Evolutionary conservation across 2,329 filamentous ascomycete genomes (phyloP), one percentile per base, ranked within the genome.

Genomic region (Apiospora sp.): DNA sequence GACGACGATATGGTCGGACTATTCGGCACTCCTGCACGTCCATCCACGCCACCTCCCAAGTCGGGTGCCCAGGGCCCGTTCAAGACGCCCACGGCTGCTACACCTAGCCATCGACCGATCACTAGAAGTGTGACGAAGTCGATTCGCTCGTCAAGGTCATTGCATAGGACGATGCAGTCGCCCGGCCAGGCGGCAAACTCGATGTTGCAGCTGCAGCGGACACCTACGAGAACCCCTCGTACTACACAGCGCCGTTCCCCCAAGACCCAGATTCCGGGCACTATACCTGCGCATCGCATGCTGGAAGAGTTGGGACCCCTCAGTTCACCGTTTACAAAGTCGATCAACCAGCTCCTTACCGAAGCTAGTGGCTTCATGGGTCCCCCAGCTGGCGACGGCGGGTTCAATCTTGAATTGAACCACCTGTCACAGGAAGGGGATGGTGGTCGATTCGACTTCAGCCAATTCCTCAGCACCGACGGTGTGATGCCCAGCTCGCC

Each of bases 1-100:
- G 22, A 14, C 19, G 79, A 83, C 69, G 84, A 85, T 24, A 79
- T 84, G 74, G 81, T 81, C 68, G 88, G 91, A 73, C 86, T 96
- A 5, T 95, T 96, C 77, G 91, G 92, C 72, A 92, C 84, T 78
- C 88, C 82, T 74, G 84, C 83, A 71, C 80, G 87, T 76, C 86
- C 82, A 14, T 91, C 84, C 70, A 91, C 86, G 4, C 89, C 86
- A 73, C 86, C 86, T 73, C 88, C 87, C 5, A 86, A 86, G 79
- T 83, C 85, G 72, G 81, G 84, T 48, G 85, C 84, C 69, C 82
- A 83, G 49, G 83, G 81, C 5, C 80, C 82, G 1, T 90, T 91
- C 80, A 91, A 91, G 80, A 92, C 91, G 3, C 90, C 91, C 0
- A 89, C 89, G 1, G 88, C 87, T n/a, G 86, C 85, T n/a, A 90